Conservation (phyloP, 164 flowering plant genomes). For the Malania oleifera region DNA sequence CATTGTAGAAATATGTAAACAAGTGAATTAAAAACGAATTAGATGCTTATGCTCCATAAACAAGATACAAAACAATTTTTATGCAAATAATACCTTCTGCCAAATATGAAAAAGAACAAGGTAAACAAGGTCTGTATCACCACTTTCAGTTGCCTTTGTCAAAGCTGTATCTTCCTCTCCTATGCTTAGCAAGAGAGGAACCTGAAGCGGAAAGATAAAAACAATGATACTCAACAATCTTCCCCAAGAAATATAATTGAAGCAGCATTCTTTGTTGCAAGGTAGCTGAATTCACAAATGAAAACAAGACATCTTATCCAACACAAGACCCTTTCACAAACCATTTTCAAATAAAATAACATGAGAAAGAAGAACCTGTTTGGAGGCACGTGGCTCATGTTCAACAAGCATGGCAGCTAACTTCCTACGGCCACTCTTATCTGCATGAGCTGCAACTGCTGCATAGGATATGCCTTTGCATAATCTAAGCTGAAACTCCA, state of each 20-base stretch:
- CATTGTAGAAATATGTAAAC: constrained; percentile 16
- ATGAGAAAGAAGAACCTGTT: constrained; percentile 53
- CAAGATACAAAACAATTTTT: neutral
- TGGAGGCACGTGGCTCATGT: constrained; percentile 90
- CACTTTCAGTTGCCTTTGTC: constrained; percentile 87
- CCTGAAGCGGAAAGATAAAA: constrained; percentile 38
- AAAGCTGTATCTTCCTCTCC: constrained; percentile 95
- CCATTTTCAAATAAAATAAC: neutral
- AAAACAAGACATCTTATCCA: neutral
- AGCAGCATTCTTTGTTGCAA: neutral
- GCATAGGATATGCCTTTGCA: constrained; percentile 98
- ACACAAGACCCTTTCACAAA: neutral
- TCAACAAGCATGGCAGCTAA: constrained; percentile 96
- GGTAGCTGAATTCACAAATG: neutral
- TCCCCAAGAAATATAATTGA: neutral
- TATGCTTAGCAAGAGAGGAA: constrained; percentile 89
- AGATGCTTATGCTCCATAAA: neutral
- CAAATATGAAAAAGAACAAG: constrained; percentile 89
- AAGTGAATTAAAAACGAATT: neutral
- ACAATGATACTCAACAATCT: neutral
- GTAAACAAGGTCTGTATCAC: constrained; percentile 98
- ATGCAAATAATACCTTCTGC: constrained; percentile 63
- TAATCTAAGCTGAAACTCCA: constrained; percentile 61
- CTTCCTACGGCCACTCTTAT: constrained; percentile 76
- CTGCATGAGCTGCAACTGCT: constrained; percentile 98